These are phyloP conservation scores for Cercospora zeae-maydis DNA, from an alignment of 2,329 filamentous ascomycete species.

Conservation along the genomic window DNA sequence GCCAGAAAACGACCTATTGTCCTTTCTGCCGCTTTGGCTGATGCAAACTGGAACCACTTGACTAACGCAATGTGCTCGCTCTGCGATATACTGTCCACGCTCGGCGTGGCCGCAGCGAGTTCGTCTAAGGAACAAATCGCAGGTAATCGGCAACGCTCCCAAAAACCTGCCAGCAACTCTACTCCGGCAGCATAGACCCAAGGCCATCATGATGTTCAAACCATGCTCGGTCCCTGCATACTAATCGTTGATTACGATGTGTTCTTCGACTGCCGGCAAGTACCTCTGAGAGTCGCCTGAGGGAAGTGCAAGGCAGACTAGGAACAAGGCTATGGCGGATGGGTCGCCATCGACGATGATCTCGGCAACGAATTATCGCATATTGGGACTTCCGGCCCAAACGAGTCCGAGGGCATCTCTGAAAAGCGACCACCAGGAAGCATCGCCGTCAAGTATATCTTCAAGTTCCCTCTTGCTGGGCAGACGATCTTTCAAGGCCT, in stretches of 20 bases:
- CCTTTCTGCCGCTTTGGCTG: conserved; percentile 3
- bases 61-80: conserved; percentile 17
- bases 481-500: neutral
- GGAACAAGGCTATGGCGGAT: conserved; percentile 10
- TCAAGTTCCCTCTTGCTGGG: conserved; percentile 11
- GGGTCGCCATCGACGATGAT: conserved; percentile 5
- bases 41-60: conserved; percentile 14
- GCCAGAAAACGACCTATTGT: conserved; percentile 18
- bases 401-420: conserved; percentile 16
- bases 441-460: conserved; percentile 11
- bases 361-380: conserved; percentile 9
- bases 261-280: conserved; percentile 17
- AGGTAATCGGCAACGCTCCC: neutral
- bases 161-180: neutral
- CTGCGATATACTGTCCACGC: conserved; percentile 18
- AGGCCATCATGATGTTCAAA: conserved; percentile 17
- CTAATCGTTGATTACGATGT: conserved; percentile 14
- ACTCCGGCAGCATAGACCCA: conserved; percentile 16
- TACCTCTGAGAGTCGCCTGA: conserved; percentile 17
- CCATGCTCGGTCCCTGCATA: conserved; percentile 17
- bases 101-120: conserved; percentile 15
- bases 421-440: conserved; percentile 20
- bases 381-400: conserved; percentile 4
- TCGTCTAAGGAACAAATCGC: neutral
- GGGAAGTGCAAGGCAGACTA: conserved; percentile 13